A percentile compares a stretch with the other conserved stretches of the same genome.
These are phyloP conservation scores for Populus tomentosa DNA, from an alignment of 441 rosid genomes.

Conservation along the genomic window DNA sequence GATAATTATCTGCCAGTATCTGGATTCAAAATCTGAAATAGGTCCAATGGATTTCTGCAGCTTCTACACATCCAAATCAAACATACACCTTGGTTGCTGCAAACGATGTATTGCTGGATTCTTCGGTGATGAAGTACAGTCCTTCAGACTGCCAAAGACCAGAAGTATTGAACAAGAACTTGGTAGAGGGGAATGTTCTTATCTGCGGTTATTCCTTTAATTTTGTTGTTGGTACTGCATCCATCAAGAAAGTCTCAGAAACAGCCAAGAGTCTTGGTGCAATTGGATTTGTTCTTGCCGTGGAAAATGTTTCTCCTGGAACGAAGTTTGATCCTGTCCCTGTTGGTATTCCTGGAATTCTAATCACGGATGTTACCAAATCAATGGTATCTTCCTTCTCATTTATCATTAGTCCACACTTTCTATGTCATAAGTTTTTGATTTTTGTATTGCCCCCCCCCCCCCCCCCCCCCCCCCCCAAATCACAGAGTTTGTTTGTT, in stretches of 20 bases:
- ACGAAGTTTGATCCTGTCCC: slow-evolving; percentile 97
- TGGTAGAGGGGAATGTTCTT: slow-evolving; percentile 87
- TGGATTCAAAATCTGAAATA: slow-evolving; percentile 14
- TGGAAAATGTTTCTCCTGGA: slow-evolving; percentile 92
- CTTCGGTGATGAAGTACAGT: slow-evolving; percentile 64
- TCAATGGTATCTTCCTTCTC: slow-evolving; percentile 56
- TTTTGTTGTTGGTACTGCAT: slow-evolving; percentile 89
- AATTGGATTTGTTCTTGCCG: slow-evolving; percentile 93
- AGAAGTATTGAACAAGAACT: slow-evolving; percentile 73
- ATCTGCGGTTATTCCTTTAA: slow-evolving; percentile 98
- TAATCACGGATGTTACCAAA: slow-evolving; percentile 71
- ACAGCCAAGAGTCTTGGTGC: slow-evolving; percentile 95
- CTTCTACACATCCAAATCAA: slow-evolving; percentile 71
- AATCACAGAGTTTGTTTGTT: not conserved
- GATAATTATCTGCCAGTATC: not conserved
- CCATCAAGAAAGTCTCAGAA: slow-evolving; percentile 88
- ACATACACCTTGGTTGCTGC: slow-evolving; percentile 88
- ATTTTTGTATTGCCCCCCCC: slow-evolving; percentile 1
- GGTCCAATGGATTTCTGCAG: slow-evolving; percentile 43
- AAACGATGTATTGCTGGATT: slow-evolving; percentile 81
- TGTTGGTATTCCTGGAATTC: slow-evolving; percentile 78
- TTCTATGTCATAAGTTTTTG: not conserved
- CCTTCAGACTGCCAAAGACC: slow-evolving; percentile 98
- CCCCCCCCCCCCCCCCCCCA: too few species aligned
- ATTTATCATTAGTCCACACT: not conserved